These are phyloP conservation scores for Thuja plicata DNA, from an alignment of 83 land plant genomes.

Conservation along the genomic window DNA sequence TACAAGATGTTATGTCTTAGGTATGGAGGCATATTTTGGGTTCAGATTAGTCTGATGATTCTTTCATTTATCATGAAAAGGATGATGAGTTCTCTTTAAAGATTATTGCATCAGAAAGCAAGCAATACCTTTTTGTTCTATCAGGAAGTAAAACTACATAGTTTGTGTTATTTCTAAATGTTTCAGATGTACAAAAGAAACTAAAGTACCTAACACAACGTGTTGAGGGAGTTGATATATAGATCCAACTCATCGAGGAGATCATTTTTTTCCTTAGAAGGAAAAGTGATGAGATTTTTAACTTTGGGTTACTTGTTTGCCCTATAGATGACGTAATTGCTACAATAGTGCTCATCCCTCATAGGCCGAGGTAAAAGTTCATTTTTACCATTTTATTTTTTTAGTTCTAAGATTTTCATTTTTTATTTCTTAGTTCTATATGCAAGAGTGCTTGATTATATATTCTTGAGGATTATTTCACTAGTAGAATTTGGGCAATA, in stretches of 20 bases:
- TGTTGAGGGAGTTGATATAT: conserved; percentile 77
- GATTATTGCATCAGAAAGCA: conserved; percentile 80
- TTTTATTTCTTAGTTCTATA: neutral
- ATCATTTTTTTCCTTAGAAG: conserved; percentile 82
- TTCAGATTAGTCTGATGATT: conserved; percentile 70
- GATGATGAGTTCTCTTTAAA: conserved; percentile 79
- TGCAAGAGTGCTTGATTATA: neutral
- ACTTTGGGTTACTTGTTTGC: conserved; percentile 88
- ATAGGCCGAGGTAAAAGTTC: conserved; percentile 76
- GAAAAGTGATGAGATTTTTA: conserved; percentile 79
- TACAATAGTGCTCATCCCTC: conserved; percentile 75
- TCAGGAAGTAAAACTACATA: conserved; percentile 85
- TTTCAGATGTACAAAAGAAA: conserved; percentile 51
- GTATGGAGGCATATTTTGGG: conserved; percentile 88
- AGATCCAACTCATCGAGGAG: conserved; percentile 81
- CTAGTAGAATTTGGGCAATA: no score
- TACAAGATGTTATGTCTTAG: conserved; percentile 32
- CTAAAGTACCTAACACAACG: conserved; percentile 74
- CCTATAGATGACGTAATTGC: conserved; percentile 64
- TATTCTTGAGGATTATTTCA: neutral
- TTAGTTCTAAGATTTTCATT: neutral
- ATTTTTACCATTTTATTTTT: neutral
- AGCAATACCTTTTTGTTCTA: conserved; percentile 67
- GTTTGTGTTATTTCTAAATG: conserved; percentile 70
- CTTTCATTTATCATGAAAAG: conserved; percentile 84